A percentile compares a stretch with the other conserved stretches of the same genome.
These are phyloP conservation scores for Trichoderma gamsii DNA, from an alignment of 495 filamentous ascomycete species.

Conservation along the genomic window DNA sequence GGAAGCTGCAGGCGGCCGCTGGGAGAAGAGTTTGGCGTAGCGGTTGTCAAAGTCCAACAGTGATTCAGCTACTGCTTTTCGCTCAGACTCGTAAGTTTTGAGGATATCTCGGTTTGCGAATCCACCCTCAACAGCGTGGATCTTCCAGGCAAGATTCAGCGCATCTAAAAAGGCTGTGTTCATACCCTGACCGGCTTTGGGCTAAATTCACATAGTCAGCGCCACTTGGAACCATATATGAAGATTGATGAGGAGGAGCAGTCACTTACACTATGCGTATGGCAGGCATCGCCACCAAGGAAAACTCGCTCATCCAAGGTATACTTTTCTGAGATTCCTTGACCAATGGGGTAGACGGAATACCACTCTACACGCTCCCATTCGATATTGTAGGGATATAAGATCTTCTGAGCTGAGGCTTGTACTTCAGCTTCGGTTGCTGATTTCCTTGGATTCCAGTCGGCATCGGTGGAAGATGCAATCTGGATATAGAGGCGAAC, in stretches of 20 bases:
- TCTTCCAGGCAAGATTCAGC: slow-evolving; percentile 80
- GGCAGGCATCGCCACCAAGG: slow-evolving; percentile 73
- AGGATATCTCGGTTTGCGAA: slow-evolving; percentile 52
- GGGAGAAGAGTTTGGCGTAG: slow-evolving; percentile 62
- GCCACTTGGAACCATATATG: neutral
- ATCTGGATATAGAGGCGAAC: slow-evolving; percentile 73
- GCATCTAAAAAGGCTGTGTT: slow-evolving; percentile 79
- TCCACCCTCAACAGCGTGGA: slow-evolving; percentile 62
- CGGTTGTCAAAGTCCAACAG: slow-evolving; percentile 68
- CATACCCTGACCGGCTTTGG: slow-evolving; percentile 83
- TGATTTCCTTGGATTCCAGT: slow-evolving; percentile 54
- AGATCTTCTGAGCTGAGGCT: slow-evolving; percentile 56
- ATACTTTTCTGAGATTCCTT: slow-evolving; percentile 64
- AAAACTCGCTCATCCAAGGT: slow-evolving; percentile 64
- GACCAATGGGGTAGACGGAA: slow-evolving; percentile 65
- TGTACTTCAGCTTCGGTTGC: slow-evolving; percentile 64
- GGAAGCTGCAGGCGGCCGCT: slow-evolving; percentile 48
- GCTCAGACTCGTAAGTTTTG: slow-evolving; percentile 66
- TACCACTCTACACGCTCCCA: slow-evolving; percentile 69
- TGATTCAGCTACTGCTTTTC: slow-evolving; percentile 62
- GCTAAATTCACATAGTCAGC: slow-evolving; percentile 26
- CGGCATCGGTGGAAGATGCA: slow-evolving; percentile 57
- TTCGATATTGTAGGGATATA: slow-evolving; percentile 60
- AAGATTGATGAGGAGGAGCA: slow-evolving; percentile 3
- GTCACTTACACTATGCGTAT: slow-evolving; percentile 64